A percentile compares a stretch with the other conserved stretches of the same genome.
Evolutionary conservation across 805 yeast species (phyloP).

Genomic region (Ogataea allantospora): DNA sequence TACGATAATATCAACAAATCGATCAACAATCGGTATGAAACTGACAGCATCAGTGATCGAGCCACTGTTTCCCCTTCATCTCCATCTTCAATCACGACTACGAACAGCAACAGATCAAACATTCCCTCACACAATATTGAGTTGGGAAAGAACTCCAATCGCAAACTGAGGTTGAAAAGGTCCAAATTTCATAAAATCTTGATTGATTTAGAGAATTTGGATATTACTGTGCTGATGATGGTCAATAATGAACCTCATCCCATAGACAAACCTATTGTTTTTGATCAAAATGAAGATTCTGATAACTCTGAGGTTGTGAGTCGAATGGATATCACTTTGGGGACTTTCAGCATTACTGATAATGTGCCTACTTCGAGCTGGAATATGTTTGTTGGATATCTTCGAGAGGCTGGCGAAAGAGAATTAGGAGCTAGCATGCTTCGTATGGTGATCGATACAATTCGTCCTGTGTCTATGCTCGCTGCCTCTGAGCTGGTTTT

Average conservation of each 20-base stretch:
- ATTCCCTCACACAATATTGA: constrained; percentile 27
- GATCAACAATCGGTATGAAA: constrained; percentile 16
- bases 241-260: constrained; percentile 40
- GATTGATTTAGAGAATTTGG: constrained; percentile 55
- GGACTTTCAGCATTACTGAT: constrained; percentile 63
- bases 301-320: constrained; percentile 47
- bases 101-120: constrained; percentile 9
- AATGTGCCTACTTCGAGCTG: constrained; percentile 86
- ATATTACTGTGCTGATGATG: constrained; percentile 43
- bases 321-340: constrained; percentile 46
- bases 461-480: constrained; percentile 60
- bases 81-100: constrained; percentile 12
- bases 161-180: constrained; percentile 59
- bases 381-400: constrained; percentile 76
- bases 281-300: constrained; percentile 27
- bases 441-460: constrained; percentile 48
- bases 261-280: constrained; percentile 21
- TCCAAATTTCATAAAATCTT: constrained; percentile 60
- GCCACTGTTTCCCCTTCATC: constrained; percentile 13
- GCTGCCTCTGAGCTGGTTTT: constrained; percentile 69
- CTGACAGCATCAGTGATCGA: constrained; percentile 12
- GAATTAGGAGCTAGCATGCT: constrained; percentile 69
- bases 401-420: constrained; percentile 67
- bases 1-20: constrained; percentile 52
- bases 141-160: constrained; percentile 32